Conservation (phyloP, 768 basidiomycete genomes). For the Russula emetica region DNA sequence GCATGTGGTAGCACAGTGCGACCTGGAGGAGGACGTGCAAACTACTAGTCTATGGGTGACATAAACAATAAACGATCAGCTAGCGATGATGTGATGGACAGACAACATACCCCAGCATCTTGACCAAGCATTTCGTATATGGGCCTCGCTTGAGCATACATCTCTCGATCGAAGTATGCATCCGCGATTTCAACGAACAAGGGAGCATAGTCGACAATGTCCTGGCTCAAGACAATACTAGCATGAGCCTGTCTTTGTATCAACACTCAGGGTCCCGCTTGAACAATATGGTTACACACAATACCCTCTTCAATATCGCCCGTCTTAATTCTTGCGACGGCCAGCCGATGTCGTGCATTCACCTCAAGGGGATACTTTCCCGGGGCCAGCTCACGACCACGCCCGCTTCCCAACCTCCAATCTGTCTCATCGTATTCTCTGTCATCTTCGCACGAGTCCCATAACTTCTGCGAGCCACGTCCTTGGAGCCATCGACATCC, state of each 20-base stretch:
- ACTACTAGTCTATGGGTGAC: conserved; percentile 57
- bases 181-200: conserved; percentile 83
- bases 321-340: conserved; percentile 75
- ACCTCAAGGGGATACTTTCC: conserved; percentile 65
- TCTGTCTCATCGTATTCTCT: conserved; percentile 70
- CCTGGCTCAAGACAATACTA: conserved; percentile 61
- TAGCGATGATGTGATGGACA: neutral
- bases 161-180: conserved; percentile 69
- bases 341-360: conserved; percentile 78
- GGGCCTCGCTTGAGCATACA: conserved; percentile 74
- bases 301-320: conserved; percentile 78
- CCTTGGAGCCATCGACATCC: conserved; percentile 94
- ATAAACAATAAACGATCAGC: conserved; percentile 7
- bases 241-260: conserved; percentile 61
- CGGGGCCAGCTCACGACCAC: conserved; percentile 46
- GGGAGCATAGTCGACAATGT: conserved; percentile 70
- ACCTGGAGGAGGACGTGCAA: conserved; percentile 70
- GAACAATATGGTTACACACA: conserved; percentile 41
- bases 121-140: conserved; percentile 77
- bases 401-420: conserved; percentile 32
- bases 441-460: conserved; percentile 83
- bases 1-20: conserved; percentile 74
- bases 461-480: conserved; percentile 61
- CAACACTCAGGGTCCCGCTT: neutral
- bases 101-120: conserved; percentile 58